Evolutionary conservation across 2,329 filamentous ascomycete species (phyloP).

Genomic region (Fusarium sororula): DNA sequence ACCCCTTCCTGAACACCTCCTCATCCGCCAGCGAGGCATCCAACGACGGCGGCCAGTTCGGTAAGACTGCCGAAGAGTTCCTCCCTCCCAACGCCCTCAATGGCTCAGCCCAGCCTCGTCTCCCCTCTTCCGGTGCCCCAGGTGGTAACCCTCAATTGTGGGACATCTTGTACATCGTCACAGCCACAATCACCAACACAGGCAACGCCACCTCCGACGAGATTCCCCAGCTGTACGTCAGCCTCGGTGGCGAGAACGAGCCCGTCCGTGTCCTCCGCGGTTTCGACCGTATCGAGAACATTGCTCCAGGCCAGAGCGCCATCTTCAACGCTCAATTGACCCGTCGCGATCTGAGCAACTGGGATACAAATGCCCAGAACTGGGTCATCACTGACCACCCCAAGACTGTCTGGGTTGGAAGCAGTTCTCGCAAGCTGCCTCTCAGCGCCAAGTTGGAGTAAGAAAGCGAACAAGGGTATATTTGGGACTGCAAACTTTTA

Average conservation of each 20-base stretch:
- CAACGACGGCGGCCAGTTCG: conserved; percentile 65
- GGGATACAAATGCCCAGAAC: conserved; percentile 82
- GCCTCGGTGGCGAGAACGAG: conserved; percentile 81
- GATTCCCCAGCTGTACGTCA: conserved; percentile 81
- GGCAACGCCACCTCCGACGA: conserved; percentile 73
- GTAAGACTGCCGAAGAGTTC: conserved; percentile 64
- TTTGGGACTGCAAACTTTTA: neutral
- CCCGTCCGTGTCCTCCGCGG: conserved; percentile 74
- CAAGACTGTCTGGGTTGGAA: conserved; percentile 65
- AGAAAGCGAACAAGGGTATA: neutral
- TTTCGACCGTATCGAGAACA: conserved; percentile 77
- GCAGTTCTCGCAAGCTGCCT: conserved; percentile 64
- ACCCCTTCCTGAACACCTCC: conserved; percentile 76
- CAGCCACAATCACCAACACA: conserved; percentile 76
- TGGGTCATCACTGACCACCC: conserved; percentile 71
- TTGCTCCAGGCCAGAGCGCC: conserved; percentile 73
- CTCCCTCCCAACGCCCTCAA: conserved; percentile 68
- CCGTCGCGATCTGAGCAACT: conserved; percentile 85
- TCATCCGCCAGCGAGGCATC: conserved; percentile 64
- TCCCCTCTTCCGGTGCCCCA: conserved; percentile 60
- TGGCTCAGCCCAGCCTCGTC: conserved; percentile 64
- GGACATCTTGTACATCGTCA: conserved; percentile 74
- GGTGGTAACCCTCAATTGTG: conserved; percentile 74
- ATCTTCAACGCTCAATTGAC: conserved; percentile 76
- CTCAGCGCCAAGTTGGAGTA: conserved; percentile 46